phyloP scores from a whole-genome alignment of 352 stramenopile genomes.

The Pythium myriotylum region DNA sequence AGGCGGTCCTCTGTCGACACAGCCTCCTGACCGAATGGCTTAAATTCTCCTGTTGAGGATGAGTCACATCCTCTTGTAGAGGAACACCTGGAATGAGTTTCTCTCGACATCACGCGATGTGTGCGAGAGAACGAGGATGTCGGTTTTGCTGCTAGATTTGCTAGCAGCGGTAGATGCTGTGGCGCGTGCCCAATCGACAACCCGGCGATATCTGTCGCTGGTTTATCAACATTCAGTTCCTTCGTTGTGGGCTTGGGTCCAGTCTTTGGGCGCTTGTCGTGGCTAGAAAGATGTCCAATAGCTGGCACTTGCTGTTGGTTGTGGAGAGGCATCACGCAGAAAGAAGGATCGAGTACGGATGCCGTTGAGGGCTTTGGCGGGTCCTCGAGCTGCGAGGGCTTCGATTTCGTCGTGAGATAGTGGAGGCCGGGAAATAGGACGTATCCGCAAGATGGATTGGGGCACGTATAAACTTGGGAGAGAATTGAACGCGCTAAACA shows the following conservation, averaged over 20 bases:
- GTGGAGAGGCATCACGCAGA: conserved; percentile 22
- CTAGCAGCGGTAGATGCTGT: not conserved
- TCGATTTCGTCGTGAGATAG: conserved; percentile 23
- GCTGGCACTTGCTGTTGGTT: not conserved
- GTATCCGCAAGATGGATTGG: conserved; percentile 45
- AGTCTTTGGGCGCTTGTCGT: not conserved
- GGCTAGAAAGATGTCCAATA: not conserved
- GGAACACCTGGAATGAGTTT: not conserved
- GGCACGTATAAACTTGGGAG: conserved; percentile 59
- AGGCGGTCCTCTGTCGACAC: conserved; percentile 28
- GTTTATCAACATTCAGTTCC: not conserved
- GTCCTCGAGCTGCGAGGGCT: not conserved
- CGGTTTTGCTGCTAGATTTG: not conserved
- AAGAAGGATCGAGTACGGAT: not conserved
- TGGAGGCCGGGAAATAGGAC: conserved; percentile 70
- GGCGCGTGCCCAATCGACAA: conserved; percentile 9
- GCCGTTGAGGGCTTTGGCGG: not conserved
- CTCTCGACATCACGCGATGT: not conserved
- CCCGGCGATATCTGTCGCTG: not conserved
- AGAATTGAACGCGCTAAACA: conserved; percentile 73
- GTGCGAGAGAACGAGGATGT: not conserved
- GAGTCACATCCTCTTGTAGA: not conserved
- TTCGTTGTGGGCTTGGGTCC: conserved; percentile 10
- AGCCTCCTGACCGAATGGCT: not conserved
- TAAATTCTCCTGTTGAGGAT: not conserved